phyloP scores from a whole-genome alignment of 331 rosid species.

The Quercus phellos region DNA sequence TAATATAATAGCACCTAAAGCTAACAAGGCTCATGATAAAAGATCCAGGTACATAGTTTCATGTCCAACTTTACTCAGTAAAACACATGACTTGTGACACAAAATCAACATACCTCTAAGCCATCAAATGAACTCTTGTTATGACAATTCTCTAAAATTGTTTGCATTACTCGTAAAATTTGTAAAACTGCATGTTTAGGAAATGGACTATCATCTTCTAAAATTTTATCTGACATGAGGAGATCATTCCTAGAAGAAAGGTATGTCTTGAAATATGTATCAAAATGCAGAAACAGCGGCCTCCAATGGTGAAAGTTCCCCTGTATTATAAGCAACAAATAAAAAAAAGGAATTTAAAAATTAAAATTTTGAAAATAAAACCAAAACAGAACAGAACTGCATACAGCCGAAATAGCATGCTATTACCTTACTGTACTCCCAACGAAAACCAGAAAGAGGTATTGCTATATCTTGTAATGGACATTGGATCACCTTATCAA shows the following conservation, averaged over 20 bases:
- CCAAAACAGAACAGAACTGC: not conserved
- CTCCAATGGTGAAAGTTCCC: constrained; percentile 99
- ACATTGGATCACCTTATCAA: constrained; percentile 88
- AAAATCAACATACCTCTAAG: constrained; percentile 67
- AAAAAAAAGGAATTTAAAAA: constrained; percentile 5
- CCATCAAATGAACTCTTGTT: constrained; percentile 95
- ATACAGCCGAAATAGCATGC: constrained; percentile 7
- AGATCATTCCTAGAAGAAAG: constrained; percentile 84
- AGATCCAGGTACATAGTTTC: not conserved
- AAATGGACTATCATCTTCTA: constrained; percentile 80
- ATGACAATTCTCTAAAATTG: constrained; percentile 85
- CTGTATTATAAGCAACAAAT: constrained; percentile 41
- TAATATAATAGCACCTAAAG: not conserved
- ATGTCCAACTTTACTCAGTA: constrained; percentile 8
- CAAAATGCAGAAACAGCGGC: constrained; percentile 88
- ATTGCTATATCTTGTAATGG: constrained; percentile 94
- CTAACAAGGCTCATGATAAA: constrained; percentile 5
- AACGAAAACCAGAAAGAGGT: constrained; percentile 91
- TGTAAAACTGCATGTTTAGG: constrained; percentile 89
- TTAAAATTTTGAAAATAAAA: not conserved
- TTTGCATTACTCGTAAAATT: constrained; percentile 92
- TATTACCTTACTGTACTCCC: constrained; percentile 93
- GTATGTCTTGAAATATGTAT: constrained; percentile 90
- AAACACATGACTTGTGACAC: constrained; percentile 3
- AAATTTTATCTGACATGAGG: constrained; percentile 68